These are phyloP conservation scores for Boletus insuetus DNA, from an alignment of 768 basidiomycete genomes.

Conservation along the genomic window DNA sequence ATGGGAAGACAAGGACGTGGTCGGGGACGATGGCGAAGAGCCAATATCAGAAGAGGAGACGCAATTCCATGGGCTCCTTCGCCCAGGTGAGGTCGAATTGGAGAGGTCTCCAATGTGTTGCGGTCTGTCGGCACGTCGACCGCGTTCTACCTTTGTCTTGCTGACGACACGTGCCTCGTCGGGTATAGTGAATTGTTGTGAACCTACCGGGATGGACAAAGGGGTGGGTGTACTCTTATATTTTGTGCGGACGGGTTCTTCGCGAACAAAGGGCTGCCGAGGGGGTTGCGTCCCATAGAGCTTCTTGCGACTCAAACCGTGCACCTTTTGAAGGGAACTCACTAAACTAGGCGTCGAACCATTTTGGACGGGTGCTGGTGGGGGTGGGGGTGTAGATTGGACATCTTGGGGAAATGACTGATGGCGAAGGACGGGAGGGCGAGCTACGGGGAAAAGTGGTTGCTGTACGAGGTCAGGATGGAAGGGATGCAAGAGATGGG, in stretches of 20 bases:
- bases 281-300: constrained; percentile 52
- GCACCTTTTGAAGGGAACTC: constrained; percentile 59
- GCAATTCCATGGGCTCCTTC: constrained; percentile 21
- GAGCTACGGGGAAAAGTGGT: background rate
- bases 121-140: constrained; percentile 20
- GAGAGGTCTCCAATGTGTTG: constrained; percentile 14
- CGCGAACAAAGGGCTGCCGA: constrained; percentile 52
- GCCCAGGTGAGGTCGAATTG: constrained; percentile 35
- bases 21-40: constrained; percentile 26
- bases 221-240: constrained; percentile 33
- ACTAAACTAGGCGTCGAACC: constrained; percentile 50
- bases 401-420: constrained; percentile 30
- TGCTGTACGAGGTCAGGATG: constrained; percentile 12
- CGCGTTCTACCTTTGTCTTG: constrained; percentile 26
- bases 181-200: constrained; percentile 8
- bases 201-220: constrained; percentile 30
- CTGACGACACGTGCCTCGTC: constrained; percentile 20
- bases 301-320: constrained; percentile 70
- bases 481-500: background rate
- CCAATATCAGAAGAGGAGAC: constrained; percentile 18
- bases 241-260: constrained; percentile 42
- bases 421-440: constrained; percentile 26
- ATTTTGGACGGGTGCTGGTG: constrained; percentile 16
- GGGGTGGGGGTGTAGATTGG: constrained; percentile 12
- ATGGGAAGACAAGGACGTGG: constrained; percentile 18